Evolutionary conservation across 2,329 filamentous ascomycete species (phyloP).

Genomic region (Zasmidium cellare): DNA sequence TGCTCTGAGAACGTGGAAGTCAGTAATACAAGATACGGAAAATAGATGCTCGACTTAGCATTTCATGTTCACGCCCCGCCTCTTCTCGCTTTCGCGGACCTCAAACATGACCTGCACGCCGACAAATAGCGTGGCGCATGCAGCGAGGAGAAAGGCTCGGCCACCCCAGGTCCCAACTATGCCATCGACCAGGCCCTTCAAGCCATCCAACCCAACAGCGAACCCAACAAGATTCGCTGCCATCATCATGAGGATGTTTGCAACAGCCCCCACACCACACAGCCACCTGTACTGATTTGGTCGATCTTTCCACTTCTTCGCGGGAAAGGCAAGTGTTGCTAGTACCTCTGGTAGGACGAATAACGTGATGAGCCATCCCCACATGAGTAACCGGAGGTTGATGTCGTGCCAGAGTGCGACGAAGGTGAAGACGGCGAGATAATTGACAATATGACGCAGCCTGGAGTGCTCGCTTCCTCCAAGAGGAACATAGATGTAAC

Average conservation of each 20-base stretch:
- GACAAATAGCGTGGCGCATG: slow-evolving; percentile 75
- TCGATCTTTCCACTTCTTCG: slow-evolving; percentile 65
- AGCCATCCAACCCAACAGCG: slow-evolving; percentile 83
- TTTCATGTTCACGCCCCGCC: slow-evolving; percentile 78
- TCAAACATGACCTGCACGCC: slow-evolving; percentile 97
- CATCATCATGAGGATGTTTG: slow-evolving; percentile 93
- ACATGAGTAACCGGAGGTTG: slow-evolving; percentile 82
- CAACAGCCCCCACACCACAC: slow-evolving; percentile 76
- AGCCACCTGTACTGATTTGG: slow-evolving; percentile 77
- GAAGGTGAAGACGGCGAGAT: slow-evolving; percentile 87
- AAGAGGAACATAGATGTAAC: slow-evolving; percentile 91
- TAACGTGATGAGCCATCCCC: slow-evolving; percentile 94
- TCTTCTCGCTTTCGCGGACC: slow-evolving; percentile 78
- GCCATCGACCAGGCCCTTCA: slow-evolving; percentile 72
- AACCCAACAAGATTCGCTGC: slow-evolving; percentile 92
- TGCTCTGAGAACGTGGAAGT: not conserved
- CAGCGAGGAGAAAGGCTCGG: slow-evolving; percentile 68
- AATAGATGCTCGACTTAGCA: slow-evolving; percentile 54
- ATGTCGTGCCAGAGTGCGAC: slow-evolving; percentile 99
- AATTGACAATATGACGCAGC: slow-evolving; percentile 68
- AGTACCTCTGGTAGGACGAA: slow-evolving; percentile 90
- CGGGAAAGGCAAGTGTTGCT: slow-evolving; percentile 71
- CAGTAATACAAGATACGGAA: not conserved
- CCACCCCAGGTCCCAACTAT: slow-evolving; percentile 78
- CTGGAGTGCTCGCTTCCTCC: slow-evolving; percentile 65